phyloP scores from a whole-genome alignment of 2,329 filamentous ascomycete species.

The Diaporthe longicolla region DNA sequence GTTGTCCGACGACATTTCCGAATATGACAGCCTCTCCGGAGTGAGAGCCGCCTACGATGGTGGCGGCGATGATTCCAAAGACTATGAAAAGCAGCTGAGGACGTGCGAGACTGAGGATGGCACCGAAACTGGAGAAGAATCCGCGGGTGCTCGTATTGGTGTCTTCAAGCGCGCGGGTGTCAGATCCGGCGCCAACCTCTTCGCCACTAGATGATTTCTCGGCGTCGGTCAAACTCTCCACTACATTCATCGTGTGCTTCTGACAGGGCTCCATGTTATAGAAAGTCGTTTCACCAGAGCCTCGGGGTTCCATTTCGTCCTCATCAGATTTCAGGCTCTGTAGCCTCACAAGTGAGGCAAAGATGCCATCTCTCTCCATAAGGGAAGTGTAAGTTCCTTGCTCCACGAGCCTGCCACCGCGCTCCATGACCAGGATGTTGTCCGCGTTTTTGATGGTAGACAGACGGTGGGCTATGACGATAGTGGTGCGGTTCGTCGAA shows the following conservation, averaged over 20 bases:
- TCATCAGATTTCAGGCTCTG: conserved; percentile 27
- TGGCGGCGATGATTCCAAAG: conserved; percentile 63
- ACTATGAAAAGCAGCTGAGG: conserved; percentile 57
- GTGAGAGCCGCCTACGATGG: conserved; percentile 69
- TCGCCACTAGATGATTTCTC: neutral
- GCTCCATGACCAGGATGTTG: conserved; percentile 74
- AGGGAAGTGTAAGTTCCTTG: conserved; percentile 73
- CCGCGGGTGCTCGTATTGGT: neutral
- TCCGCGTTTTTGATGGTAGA: conserved; percentile 74
- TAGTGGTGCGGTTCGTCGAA: conserved; percentile 65
- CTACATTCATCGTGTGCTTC: neutral
- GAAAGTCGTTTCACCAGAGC: neutral
- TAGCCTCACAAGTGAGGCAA: conserved; percentile 30
- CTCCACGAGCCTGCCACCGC: conserved; percentile 70
- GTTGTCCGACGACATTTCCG: conserved; percentile 68
- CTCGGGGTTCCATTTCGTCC: neutral
- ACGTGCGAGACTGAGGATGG: conserved; percentile 43
- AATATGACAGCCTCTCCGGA: conserved; percentile 71
- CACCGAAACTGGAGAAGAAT: conserved; percentile 16
- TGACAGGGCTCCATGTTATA: neutral
- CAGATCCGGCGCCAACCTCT: neutral
- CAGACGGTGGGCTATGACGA: conserved; percentile 75
- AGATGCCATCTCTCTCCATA: conserved; percentile 52
- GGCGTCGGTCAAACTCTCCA: neutral
- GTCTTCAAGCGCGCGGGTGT: neutral